phyloP scores from a whole-genome alignment of 2,329 filamentous ascomycete genomes.

The Teratosphaeria viscida region DNA sequence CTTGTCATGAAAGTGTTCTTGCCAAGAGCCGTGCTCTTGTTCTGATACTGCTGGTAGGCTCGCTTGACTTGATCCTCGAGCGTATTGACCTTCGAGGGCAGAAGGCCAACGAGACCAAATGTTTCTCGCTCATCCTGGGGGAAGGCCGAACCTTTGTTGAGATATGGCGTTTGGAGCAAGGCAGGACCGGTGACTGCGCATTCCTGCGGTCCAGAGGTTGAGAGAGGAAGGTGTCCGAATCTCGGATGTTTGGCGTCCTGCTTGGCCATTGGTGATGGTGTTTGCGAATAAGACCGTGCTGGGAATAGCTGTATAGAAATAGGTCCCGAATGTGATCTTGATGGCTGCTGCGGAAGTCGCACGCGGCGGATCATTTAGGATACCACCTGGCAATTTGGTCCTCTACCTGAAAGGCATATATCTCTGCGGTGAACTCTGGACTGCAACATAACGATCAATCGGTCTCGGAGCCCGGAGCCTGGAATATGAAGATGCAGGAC shows the following conservation, averaged over 20 bases:
- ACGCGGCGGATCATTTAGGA: background rate
- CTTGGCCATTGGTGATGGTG: background rate
- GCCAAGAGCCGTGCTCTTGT: slow-evolving; percentile 52
- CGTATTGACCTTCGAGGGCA: slow-evolving; percentile 62
- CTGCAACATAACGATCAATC: background rate
- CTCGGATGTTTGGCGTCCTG: slow-evolving; percentile 1
- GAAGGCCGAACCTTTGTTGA: slow-evolving; percentile 81
- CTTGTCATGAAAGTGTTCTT: slow-evolving; percentile 86
- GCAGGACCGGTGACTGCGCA: slow-evolving; percentile 34
- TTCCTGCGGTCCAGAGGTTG: slow-evolving; percentile 31
- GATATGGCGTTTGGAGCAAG: slow-evolving; percentile 54
- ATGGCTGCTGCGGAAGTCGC: background rate
- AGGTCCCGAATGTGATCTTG: background rate
- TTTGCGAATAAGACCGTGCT: background rate
- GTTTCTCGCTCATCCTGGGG: slow-evolving; percentile 54
- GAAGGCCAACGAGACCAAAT: slow-evolving; percentile 62
- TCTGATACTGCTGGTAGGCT: slow-evolving; percentile 70
- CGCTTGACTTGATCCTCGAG: slow-evolving; percentile 66
- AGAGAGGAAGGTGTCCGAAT: slow-evolving; percentile 26
- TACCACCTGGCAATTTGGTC: background rate
- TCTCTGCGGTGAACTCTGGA: background rate
- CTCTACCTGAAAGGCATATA: background rate
- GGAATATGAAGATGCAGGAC: background rate
- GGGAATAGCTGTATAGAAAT: background rate
- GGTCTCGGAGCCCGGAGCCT: background rate